phyloP scores from a whole-genome alignment of 1,284 basidiomycete genomes.

The Trichosporon ovoides region DNA sequence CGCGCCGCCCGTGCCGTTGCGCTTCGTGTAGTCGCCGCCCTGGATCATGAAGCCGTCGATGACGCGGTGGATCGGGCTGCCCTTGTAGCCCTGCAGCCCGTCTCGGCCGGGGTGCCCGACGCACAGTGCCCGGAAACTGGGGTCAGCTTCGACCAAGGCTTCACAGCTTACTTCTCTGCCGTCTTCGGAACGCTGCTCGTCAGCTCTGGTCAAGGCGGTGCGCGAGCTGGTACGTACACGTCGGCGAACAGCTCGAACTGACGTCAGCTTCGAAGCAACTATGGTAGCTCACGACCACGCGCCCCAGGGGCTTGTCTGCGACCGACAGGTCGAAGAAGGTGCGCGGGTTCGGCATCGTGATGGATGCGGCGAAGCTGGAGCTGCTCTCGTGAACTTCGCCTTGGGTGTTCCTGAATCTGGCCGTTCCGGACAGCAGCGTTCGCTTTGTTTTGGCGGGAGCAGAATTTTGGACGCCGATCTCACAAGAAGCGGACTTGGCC shows the following conservation, averaged over 20 bases:
- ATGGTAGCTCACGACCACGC: slow-evolving; percentile 54
- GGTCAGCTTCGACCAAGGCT: slow-evolving; percentile 5
- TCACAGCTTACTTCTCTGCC: slow-evolving; percentile 65
- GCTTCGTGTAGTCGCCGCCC: slow-evolving; percentile 60
- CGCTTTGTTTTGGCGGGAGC: slow-evolving; percentile 1
- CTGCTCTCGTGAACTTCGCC: not conserved
- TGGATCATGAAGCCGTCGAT: slow-evolving; percentile 86
- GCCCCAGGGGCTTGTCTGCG: slow-evolving; percentile 55
- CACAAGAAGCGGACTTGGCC: too few species aligned
- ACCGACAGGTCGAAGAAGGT: slow-evolving; percentile 71
- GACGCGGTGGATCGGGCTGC: slow-evolving; percentile 68
- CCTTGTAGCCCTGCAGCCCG: slow-evolving; percentile 73
- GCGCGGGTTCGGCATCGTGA: slow-evolving; percentile 41
- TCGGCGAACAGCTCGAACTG: slow-evolving; percentile 74
- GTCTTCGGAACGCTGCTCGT: slow-evolving; percentile 67
- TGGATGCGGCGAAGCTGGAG: not conserved
- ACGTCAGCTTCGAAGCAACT: slow-evolving; percentile 11
- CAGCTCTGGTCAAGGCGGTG: not conserved
- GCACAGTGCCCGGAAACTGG: slow-evolving; percentile 78
- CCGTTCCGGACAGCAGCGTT: not conserved
- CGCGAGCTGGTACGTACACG: slow-evolving; percentile 26
- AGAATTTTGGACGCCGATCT: not conserved
- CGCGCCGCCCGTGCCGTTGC: slow-evolving; percentile 54
- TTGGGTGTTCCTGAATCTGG: not conserved
- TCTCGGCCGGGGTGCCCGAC: slow-evolving; percentile 73